These are phyloP conservation scores for Alternaria gansuensis DNA, from an alignment of 2,329 filamentous ascomycete genomes.

Conservation along the genomic window DNA sequence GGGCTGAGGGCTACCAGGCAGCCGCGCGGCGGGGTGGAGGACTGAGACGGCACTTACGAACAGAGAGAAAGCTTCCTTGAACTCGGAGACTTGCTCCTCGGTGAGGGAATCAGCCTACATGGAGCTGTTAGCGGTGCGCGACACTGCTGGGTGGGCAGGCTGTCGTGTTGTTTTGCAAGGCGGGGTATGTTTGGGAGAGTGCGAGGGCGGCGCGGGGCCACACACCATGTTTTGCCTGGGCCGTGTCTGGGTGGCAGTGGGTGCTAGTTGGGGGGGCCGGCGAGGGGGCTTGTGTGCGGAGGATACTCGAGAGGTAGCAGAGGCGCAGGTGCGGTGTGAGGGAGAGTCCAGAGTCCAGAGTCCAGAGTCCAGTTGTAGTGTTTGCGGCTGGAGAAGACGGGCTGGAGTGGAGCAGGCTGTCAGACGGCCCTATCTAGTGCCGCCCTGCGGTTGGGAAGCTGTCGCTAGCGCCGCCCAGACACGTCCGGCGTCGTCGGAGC, in stretches of 20 bases:
- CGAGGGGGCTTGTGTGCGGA: conserved; percentile 4
- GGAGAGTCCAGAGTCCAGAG: conserved; percentile 17
- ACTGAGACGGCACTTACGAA: conserved; percentile 76
- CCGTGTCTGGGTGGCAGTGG: conserved; percentile 9
- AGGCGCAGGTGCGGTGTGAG: conserved; percentile 29
- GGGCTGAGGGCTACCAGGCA: conserved; percentile 36
- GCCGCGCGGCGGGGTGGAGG: conserved; percentile 22
- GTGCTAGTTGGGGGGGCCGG: not conserved
- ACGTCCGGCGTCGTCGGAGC: conserved; percentile 14
- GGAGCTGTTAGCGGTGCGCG: conserved; percentile 37
- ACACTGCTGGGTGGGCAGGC: conserved; percentile 18
- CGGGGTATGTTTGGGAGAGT: conserved; percentile 46
- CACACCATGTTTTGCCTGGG: conserved; percentile 50
- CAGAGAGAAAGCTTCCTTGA: conserved; percentile 99
- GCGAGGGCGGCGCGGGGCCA: conserved; percentile 40
- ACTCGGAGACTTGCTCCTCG: conserved; percentile 99
- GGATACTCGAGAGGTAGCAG: conserved; percentile 24
- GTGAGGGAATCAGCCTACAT: conserved; percentile 93
- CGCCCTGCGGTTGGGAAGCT: not conserved
- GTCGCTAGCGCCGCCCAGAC: conserved; percentile 12
- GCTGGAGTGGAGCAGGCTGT: conserved; percentile 36
- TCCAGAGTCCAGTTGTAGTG: conserved; percentile 17
- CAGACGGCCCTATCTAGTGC: conserved; percentile 26
- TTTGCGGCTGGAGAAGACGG: conserved; percentile 43
- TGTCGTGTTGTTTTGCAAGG: conserved; percentile 45